phyloP scores from a whole-genome alignment of 2,329 filamentous ascomycete genomes.

The Trichoderma sp. region DNA sequence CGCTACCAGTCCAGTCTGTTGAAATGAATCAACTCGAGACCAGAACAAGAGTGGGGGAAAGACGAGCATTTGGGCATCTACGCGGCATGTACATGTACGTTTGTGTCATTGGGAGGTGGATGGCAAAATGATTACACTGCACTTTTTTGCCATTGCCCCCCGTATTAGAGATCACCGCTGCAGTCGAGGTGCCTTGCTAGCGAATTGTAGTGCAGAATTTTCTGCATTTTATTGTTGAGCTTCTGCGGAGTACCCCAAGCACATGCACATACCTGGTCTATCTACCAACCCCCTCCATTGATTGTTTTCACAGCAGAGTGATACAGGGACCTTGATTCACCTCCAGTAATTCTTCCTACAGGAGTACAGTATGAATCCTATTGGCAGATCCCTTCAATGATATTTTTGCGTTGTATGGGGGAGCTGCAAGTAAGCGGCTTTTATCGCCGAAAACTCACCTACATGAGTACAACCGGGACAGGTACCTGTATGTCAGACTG shows the following conservation, averaged over 20 bases:
- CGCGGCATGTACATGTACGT: neutral
- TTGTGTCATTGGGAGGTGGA: neutral
- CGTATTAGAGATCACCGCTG: neutral
- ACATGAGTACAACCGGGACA: neutral
- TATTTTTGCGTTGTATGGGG: neutral
- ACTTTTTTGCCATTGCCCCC: neutral
- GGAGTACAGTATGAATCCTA: neutral
- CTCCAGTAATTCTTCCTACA: neutral
- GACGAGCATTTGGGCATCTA: neutral
- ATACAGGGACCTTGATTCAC: neutral
- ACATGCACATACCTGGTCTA: neutral
- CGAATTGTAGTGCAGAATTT: slow-evolving; percentile 6
- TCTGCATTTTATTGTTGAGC: neutral
- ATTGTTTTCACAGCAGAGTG: neutral
- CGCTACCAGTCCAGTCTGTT: neutral
- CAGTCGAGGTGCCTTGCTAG: neutral
- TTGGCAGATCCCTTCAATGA: neutral
- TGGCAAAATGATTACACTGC: slow-evolving; percentile 5
- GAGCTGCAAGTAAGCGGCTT: neutral
- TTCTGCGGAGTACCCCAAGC: neutral
- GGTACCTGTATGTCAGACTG: neutral
- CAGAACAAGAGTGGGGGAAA: neutral
- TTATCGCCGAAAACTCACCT: neutral
- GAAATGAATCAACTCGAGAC: neutral
- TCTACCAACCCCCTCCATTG: neutral